Base-by-base conservation (phyloP, 2,329 filamentous ascomycete genomes). In the Paracamarosporium sp. region DNA sequence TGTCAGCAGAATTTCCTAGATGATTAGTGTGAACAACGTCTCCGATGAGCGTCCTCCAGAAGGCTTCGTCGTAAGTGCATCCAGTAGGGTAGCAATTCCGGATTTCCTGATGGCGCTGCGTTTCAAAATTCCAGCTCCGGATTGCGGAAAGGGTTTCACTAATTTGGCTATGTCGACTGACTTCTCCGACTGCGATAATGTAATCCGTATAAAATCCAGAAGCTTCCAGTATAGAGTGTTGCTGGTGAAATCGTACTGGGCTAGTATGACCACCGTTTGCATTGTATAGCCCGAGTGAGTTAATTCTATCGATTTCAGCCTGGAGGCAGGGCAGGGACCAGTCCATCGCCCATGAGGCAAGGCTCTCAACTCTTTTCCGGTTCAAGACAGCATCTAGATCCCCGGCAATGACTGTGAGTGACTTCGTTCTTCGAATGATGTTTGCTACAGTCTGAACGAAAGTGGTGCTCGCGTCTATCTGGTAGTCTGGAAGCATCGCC, bases 331-430 rank as follows among this genome's bases (percentile, higher is more conserved):
- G 63, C 4, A 67, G 50, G 5, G 61, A 57, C 65, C 65, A 67
- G 41, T 67, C 65, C 56, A 67, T 66, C 6, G 62, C 63, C 63
- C 63, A 66, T 5, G 63, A 64, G 4, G 64, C 59, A 12, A 66
- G 59, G n/a, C 22, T 50, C 6, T 50, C 41, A 2, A 64, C 24
- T 25, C 63, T 50, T 50, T 63, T 61, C 3, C 64, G 63, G 33
- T 56, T 61, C 1, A 65, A 47, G 7, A 54, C 52, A 20, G 58
- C 56, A 20, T 62, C 57, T 11, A 67, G 56, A 43, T 67, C 64
- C 7, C 64, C 62, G 31, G 62, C 57, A 12, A 67, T 59, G 22
- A 62, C 56, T 15, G 55, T 55, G 15, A 64, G 53, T 7, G 53
- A 60, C 24, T 33, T 44, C 33, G 62, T 41, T 28, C 59, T 38